Base-by-base conservation (phyloP, 2,329 filamentous ascomycete genomes). In the Sporothrix pseudoabietina region DNA sequence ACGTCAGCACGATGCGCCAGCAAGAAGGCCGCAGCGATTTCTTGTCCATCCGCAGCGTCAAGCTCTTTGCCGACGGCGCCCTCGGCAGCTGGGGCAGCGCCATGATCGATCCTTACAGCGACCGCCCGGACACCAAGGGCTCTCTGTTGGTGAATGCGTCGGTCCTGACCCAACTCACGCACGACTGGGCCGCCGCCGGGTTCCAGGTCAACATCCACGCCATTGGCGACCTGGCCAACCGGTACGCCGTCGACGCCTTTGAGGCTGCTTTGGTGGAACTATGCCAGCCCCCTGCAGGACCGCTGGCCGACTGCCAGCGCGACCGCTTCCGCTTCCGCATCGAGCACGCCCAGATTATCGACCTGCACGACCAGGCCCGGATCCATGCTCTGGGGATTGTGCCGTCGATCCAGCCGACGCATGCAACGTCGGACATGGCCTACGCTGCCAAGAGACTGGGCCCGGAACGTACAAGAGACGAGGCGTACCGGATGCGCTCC, bases 131-230 rank as follows among this genome's bases (percentile, higher is more conserved):
- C 73, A 88, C 86, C 0, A 87, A 85, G 0, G 91, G 91, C 14
- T 91, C 89, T 0, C 87, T 92, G 69, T 85, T 92, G 44, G 87
- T 92, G 71, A 90, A 91, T 78, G 85, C 87, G n/a, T 87, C 86
- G 0, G 84, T 86, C 3, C 82, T 92, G 71, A 85, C 84, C 0
- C 78, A 82, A 6, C 81, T 91, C 10, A 83, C 89, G 2, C 81
- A 80, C 12, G 80, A 86, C 39, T 93, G 90, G 90, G 86, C 89
- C 19, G 80, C 80, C 1, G 84, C 83, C 49, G 89, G 88, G 14
- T 92, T 86, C 77, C 90, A 92, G 78, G 89, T 92, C 72, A 91
- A 91, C 78, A 90, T 92, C 74, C 91, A 92, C 79, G 90, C 90
- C 66, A 92, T 92, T 73, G 91, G 91, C 9, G 91, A 93, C 79